Conservation (phyloP, 495 filamentous ascomycete species). For the Physcia stellaris region DNA sequence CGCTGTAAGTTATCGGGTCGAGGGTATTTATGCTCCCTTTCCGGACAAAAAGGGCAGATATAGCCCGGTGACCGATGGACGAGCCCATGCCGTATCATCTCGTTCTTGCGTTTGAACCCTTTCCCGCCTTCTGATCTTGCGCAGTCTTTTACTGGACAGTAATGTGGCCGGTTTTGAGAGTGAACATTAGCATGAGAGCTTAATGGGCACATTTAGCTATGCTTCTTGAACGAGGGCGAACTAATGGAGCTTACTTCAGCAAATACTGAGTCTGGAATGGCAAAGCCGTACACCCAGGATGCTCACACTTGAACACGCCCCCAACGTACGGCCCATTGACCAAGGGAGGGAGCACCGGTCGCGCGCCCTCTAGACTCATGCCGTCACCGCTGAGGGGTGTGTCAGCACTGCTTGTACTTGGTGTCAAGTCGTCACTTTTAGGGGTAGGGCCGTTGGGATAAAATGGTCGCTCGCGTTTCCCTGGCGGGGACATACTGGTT, state of each 20-base stretch:
- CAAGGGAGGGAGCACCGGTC: slow-evolving; percentile 14
- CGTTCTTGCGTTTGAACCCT: slow-evolving; percentile 97
- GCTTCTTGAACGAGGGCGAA: slow-evolving; percentile 1
- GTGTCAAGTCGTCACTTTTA: slow-evolving; percentile 15
- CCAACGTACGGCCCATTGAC: slow-evolving; percentile 5
- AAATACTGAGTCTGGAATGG: slow-evolving; percentile 91
- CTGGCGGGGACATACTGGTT: slow-evolving; percentile 14
- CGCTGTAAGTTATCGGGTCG: slow-evolving; percentile 95
- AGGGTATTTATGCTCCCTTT: slow-evolving; percentile 92
- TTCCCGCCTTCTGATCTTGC: slow-evolving; percentile 70
- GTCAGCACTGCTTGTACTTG: slow-evolving; percentile 20
- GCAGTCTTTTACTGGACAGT: slow-evolving; percentile 73
- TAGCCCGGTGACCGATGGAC: slow-evolving; percentile 95
- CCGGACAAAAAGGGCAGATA: slow-evolving; percentile 91
- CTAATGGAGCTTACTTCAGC: slow-evolving; percentile 43
- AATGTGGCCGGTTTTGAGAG: slow-evolving; percentile 79
- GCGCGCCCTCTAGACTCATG: slow-evolving; percentile 34
- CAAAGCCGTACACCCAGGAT: slow-evolving; percentile 61
- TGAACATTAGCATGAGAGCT: slow-evolving; percentile 96
- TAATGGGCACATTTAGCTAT: slow-evolving; percentile 8
- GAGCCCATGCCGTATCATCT: slow-evolving; percentile 95
- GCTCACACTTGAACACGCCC: slow-evolving; percentile 43
- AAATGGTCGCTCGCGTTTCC: slow-evolving; percentile 6
- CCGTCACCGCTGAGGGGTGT: slow-evolving; percentile 26
- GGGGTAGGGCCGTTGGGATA: slow-evolving; percentile 6